phyloP scores from a whole-genome alignment of 306 rosid species.

The Mimosa bimucronata region DNA sequence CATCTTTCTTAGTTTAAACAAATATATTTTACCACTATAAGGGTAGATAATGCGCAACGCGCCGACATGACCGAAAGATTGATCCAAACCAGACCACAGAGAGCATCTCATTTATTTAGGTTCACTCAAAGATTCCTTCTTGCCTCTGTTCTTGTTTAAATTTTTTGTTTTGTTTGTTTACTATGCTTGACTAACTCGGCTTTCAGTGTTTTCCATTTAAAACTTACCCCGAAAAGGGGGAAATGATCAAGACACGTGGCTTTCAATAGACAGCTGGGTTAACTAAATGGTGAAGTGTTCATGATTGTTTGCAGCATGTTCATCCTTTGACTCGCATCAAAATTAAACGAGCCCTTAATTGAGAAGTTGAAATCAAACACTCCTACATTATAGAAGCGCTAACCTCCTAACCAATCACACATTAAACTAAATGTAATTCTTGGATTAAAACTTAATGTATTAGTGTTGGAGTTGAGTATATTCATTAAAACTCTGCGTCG shows the following conservation, averaged over 20 bases:
- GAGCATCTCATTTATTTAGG: neutral
- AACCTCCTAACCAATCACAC: neutral
- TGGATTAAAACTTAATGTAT: neutral
- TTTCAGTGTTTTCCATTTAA: neutral
- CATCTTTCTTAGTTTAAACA: neutral
- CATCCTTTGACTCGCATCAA: neutral
- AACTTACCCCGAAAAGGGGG: neutral
- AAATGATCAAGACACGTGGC: neutral
- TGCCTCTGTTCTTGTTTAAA: neutral
- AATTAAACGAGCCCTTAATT: too few species aligned
- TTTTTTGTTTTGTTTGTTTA: neutral
- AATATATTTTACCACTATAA: neutral
- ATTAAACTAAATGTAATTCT: too few species aligned
- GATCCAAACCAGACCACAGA: neutral
- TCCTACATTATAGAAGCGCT: neutral
- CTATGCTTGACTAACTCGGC: neutral
- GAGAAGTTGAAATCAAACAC: neutral
- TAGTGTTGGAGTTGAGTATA: neutral
- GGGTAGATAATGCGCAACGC: neutral
- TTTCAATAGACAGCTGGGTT: neutral
- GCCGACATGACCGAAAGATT: neutral
- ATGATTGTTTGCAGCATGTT: neutral
- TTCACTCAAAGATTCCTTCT: neutral
- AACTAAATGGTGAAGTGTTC: neutral
- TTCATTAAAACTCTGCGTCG: neutral